These are phyloP conservation scores for Candida gorgasii DNA, from an alignment of 805 yeast species.

Conservation along the genomic window DNA sequence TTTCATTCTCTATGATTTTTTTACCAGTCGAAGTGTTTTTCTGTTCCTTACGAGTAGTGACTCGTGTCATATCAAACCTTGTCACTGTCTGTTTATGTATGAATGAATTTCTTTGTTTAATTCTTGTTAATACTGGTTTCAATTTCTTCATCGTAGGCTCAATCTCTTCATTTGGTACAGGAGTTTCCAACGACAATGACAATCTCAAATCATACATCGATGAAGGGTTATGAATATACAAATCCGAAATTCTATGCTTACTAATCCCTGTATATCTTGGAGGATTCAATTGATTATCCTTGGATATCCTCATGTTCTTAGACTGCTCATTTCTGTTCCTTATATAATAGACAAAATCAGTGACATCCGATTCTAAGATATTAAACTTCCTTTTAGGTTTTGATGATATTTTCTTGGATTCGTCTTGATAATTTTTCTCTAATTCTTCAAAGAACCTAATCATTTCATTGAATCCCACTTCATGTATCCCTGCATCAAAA, in stretches of 20 bases:
- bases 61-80: conserved; percentile 70
- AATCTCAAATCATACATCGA: conserved; percentile 75
- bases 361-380: conserved; percentile 58
- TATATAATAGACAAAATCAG: conserved; percentile 64
- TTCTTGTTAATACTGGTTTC: conserved; percentile 58
- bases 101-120: conserved; percentile 72
- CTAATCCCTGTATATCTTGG: conserved; percentile 71
- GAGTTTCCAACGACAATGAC: conserved; percentile 75
- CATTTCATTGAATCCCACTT: conserved; percentile 58
- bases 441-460: conserved; percentile 55
- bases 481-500: conserved; percentile 68
- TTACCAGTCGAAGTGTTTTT: conserved; percentile 38
- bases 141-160: conserved; percentile 50
- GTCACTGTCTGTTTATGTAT: conserved; percentile 75
- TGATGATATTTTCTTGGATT: conserved; percentile 22
- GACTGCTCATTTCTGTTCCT: conserved; percentile 67
- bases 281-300: conserved; percentile 58
- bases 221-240: conserved; percentile 73
- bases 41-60: conserved; percentile 38
- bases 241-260: conserved; percentile 71
- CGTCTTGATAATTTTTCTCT: conserved; percentile 50
- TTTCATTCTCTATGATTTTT: conserved; percentile 35
- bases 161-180: conserved; percentile 60
- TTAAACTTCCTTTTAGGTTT: conserved; percentile 54
- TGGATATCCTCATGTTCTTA: conserved; percentile 61